Conservation (phyloP, 768 basidiomycete species). For the Leccinum sublutescens region DNA sequence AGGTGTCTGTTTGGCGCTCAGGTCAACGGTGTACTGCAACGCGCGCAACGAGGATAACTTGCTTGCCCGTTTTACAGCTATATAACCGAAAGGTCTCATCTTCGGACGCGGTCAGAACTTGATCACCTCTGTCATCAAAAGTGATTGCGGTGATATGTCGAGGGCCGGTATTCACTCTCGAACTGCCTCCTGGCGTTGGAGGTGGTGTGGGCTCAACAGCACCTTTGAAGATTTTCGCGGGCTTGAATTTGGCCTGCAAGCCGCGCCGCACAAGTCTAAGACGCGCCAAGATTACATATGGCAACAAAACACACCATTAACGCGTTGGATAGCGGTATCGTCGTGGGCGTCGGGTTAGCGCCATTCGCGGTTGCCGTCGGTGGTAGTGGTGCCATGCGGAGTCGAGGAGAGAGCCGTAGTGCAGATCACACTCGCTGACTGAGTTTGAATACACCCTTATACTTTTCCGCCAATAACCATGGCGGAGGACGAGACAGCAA, state of each 20-base stretch:
- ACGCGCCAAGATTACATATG: background rate
- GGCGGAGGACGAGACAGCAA: slow-evolving; percentile 81
- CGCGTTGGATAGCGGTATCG: slow-evolving; percentile 45
- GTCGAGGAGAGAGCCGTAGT: slow-evolving; percentile 3
- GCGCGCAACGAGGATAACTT: slow-evolving; percentile 46
- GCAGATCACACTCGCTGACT: slow-evolving; percentile 31
- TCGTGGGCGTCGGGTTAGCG: slow-evolving; percentile 26
- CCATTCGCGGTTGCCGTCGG: slow-evolving; percentile 37
- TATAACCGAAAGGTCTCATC: slow-evolving; percentile 92
- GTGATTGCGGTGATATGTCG: slow-evolving; percentile 83
- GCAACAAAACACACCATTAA: slow-evolving; percentile 45
- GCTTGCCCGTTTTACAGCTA: slow-evolving; percentile 89
- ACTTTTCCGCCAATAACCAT: slow-evolving; percentile 36
- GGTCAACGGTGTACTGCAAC: slow-evolving; percentile 28
- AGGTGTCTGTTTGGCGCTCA: slow-evolving; percentile 48
- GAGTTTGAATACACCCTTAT: slow-evolving; percentile 52
- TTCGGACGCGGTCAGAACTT: slow-evolving; percentile 81
- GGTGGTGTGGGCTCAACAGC: slow-evolving; percentile 64
- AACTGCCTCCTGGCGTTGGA: slow-evolving; percentile 41
- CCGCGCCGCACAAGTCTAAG: slow-evolving; percentile 1
- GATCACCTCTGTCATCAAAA: slow-evolving; percentile 91
- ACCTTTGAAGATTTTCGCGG: slow-evolving; percentile 83
- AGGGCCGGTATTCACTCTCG: slow-evolving; percentile 42
- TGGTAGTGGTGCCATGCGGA: slow-evolving; percentile 43
- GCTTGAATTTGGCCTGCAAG: slow-evolving; percentile 70